Percentiles rank a stretch among this genome's conserved stretches.
Evolutionary conservation across 352 stramenopile species (phyloP).

Genomic region (Phytopythium montanum): DNA sequence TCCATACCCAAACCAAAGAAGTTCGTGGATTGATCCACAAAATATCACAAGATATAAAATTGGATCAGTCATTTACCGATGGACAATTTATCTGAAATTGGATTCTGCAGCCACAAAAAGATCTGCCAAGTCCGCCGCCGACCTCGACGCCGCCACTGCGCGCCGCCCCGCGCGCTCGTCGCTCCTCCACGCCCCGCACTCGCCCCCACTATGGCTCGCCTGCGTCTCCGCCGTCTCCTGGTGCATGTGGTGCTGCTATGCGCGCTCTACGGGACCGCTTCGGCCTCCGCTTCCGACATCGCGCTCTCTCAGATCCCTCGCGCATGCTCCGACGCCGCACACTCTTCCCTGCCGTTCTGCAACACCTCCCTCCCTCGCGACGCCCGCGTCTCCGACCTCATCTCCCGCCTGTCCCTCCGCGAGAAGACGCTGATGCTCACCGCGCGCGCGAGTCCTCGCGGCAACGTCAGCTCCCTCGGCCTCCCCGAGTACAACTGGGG

Average conservation of each 20-base stretch:
- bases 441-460: constrained; percentile 58
- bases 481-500: constrained; percentile 93
- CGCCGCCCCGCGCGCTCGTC: too few species aligned
- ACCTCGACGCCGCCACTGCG: neutral
- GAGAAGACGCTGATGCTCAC: constrained; percentile 76
- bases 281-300: neutral
- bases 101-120: too few species aligned
- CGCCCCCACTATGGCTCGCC: neutral
- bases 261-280: neutral
- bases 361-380: constrained; percentile 55
- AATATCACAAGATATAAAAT: too few species aligned
- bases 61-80: too few species aligned
- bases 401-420: constrained; percentile 54
- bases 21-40: too few species aligned
- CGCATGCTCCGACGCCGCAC: constrained; percentile 32
- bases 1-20: too few species aligned
- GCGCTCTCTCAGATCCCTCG: constrained; percentile 36
- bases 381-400: constrained; percentile 74
- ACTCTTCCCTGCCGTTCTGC: constrained; percentile 69
- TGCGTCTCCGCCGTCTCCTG: neutral
- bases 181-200: too few species aligned
- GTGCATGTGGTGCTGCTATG: neutral
- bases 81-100: too few species aligned
- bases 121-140: too few species aligned
- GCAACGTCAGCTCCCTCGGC: constrained; percentile 73